Evolutionary conservation across 1,284 basidiomycete genomes (phyloP).

Genomic region (Trametes hirsuta): DNA sequence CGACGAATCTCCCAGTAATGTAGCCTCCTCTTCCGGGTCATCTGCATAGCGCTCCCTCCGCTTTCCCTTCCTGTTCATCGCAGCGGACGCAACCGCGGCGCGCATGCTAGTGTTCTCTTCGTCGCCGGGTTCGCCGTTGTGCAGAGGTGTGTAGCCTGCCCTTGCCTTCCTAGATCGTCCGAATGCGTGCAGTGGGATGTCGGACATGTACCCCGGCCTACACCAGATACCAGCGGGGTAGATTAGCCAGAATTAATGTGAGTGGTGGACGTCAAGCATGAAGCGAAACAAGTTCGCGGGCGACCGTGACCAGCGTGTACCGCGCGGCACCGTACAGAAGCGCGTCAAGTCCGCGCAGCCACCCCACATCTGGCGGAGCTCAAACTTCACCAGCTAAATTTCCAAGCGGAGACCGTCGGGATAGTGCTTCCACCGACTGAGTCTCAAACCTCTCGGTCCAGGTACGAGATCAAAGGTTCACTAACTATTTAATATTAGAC

Average conservation of each 20-base stretch:
- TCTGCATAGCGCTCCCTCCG: slow-evolving; percentile 58
- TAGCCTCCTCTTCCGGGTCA: slow-evolving; percentile 61
- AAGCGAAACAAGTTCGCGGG: not conserved
- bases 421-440: no score
- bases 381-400: not conserved
- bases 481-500: no score
- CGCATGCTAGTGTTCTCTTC: slow-evolving; percentile 40
- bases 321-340: not conserved
- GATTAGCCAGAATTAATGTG: slow-evolving; percentile 10
- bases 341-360: not conserved
- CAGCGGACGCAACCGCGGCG: slow-evolving; percentile 42
- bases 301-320: not conserved
- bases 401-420: no score
- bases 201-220: slow-evolving; percentile 51
- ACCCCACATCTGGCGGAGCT: not conserved
- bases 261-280: slow-evolving; percentile 2
- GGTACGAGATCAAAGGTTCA: no score
- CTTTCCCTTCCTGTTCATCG: slow-evolving; percentile 41
- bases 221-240: slow-evolving; percentile 11
- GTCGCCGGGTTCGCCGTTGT: slow-evolving; percentile 35
- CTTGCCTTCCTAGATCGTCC: slow-evolving; percentile 50
- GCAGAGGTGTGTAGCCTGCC: slow-evolving; percentile 51
- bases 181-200: slow-evolving; percentile 69
- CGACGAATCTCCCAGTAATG: slow-evolving; percentile 47
- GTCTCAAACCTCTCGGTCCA: no score